Base-by-base conservation (phyloP, 2,329 filamentous ascomycete species). In the Phaeosphaeriaceae sp. region DNA sequence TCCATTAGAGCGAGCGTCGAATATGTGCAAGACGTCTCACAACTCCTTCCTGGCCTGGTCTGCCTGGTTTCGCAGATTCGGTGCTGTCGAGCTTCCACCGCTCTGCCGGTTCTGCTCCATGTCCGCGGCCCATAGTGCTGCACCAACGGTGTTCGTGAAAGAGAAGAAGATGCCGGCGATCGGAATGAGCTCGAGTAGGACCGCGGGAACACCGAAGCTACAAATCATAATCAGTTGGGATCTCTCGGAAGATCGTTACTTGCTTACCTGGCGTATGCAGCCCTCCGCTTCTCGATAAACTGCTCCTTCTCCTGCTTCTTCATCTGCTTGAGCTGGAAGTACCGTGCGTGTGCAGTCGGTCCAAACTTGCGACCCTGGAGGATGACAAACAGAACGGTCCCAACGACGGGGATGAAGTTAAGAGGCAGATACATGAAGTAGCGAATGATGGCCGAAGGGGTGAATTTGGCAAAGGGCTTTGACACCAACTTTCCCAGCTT, bases 281-380 rank as follows among this genome's bases (percentile, higher is more conserved):
- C 92, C 57, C 86, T 84, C 66, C 93, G 87, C 70, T 87, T 82
- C 65, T 88, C 82, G 22, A 97, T 81, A 84, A 90, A 96, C 50
- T 88, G 84, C 49, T 87, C 84, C 69, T 83, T 86, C 77, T 92
- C 86, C 11, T 81, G 81, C 26, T 83, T 79, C 46, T 86, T 86
- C 92, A 93, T 97, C 49, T 87, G 86, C 81, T 97, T 98, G 61
- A 98, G 84, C 81, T 97, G 92, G 77, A 97, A 97, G 79, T 97
- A 97, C 79, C 95, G 77, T 3, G 77, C 74, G 71, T 87, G 84
- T 40, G 83, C 81, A 0, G 80, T 80, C 43, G 87, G 86, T 2
- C 85, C 87, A 24, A 80, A 75, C 58, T 81, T 82, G 69, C 77
- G 77, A 19, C 79, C 81, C 77, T 97, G 93, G 17, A 96, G 75